Conservation (phyloP, 805 yeast genomes). For the Ogataea allantospora region DNA sequence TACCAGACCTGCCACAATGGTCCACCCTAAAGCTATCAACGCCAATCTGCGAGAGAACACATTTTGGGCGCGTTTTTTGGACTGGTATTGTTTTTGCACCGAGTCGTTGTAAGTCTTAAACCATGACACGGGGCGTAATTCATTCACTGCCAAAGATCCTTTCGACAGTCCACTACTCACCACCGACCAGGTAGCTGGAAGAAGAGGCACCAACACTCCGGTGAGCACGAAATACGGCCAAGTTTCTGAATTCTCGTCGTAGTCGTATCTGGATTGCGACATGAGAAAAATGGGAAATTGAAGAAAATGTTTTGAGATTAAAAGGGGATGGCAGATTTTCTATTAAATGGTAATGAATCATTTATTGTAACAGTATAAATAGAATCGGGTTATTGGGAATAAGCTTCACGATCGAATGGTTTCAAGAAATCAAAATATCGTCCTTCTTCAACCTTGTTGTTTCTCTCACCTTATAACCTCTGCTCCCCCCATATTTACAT, state of each 20-base stretch:
- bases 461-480: constrained; percentile 32
- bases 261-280: constrained; percentile 62
- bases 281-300: constrained; percentile 24
- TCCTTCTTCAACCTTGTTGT: not conserved
- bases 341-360: no score
- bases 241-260: constrained; percentile 86
- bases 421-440: no score
- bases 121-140: constrained; percentile 26
- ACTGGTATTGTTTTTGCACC: constrained; percentile 31
- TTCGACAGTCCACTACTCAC: constrained; percentile 8
- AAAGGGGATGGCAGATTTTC: no score
- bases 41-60: constrained; percentile 35
- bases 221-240: constrained; percentile 92
- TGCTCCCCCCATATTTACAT: constrained; percentile 84
- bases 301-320: constrained; percentile 3
- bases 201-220: constrained; percentile 58
- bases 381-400: no score
- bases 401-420: no score
- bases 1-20: constrained; percentile 42
- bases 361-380: no score
- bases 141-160: constrained; percentile 10
- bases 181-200: constrained; percentile 48
- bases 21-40: constrained; percentile 59
- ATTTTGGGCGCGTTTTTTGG: constrained; percentile 25
- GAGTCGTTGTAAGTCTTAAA: constrained; percentile 36